Evolutionary conservation across 257 asterid genomes (phyloP).

Genomic region (Petunia axillaris): DNA sequence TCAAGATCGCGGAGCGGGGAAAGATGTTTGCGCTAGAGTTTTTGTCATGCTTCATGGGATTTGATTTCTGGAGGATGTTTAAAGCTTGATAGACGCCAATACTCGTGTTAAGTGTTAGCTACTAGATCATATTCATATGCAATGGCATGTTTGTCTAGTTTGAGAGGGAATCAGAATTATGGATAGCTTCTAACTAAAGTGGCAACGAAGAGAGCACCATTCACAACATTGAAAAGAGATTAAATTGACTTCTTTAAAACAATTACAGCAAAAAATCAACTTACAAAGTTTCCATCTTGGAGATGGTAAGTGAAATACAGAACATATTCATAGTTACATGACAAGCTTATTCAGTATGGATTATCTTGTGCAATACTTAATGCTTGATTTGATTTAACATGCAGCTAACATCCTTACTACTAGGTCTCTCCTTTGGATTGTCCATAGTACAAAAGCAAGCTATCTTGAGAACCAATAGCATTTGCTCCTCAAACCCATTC

Average conservation of each 20-base stretch:
- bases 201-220: not conserved
- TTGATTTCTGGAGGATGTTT: not conserved
- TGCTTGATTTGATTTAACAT: constrained; percentile 82
- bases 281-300: not conserved
- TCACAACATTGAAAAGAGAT: not conserved
- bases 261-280: constrained; percentile 14
- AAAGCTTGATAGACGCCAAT: not conserved
- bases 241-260: not conserved
- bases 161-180: not conserved
- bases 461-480: constrained; percentile 78
- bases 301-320: not conserved
- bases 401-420: constrained; percentile 64
- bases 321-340: constrained; percentile 14
- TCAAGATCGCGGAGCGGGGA: not conserved
- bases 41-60: not conserved
- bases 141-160: not conserved
- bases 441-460: constrained; percentile 82
- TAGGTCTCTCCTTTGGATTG: constrained; percentile 86
- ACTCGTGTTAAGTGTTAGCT: not conserved
- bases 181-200: not conserved
- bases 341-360: not conserved
- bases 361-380: not conserved
- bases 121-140: not conserved
- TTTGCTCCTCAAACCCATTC: constrained; percentile 76
- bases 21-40: not conserved